Base-by-base conservation (phyloP, 768 basidiomycete genomes). In the Rhizopogon vulgaris region DNA sequence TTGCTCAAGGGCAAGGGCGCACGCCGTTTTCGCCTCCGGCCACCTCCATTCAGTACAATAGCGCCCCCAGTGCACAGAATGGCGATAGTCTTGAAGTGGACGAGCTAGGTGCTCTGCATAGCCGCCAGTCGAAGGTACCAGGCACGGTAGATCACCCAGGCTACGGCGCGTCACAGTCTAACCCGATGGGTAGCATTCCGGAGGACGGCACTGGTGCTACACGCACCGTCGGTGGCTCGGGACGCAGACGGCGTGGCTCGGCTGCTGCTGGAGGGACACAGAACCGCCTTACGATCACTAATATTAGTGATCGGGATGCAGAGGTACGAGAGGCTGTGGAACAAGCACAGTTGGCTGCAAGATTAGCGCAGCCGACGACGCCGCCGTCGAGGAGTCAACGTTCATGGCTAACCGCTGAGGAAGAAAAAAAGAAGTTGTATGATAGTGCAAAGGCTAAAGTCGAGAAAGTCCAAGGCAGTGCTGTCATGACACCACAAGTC, bases 311-410 rank as follows among this genome's bases (percentile, higher is more conserved):
- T 30, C 60, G 64, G 38, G 68, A 70, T 48, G 49, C 30, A 17
- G 38, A n/a, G 40, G 50, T 54, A 15, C 56, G 76, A 28, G 82
- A 60, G 73, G 78, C 54, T 75, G 78, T 56, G 71, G 79, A 49
- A 66, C 76, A 54, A 28, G 68, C 64, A 10, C 65, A 58, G 15
- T 52, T 58, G 2, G 54, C 41, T 65, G 63, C 65, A 22, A 58
- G 61, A 15, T 41, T 30, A 2, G 27, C 49, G 25, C 48, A 55
- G 6, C 58, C 67, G 52, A 38, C 64, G 51, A 58, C 66, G 40
- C 52, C 66, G 22, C 56, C 65, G 51, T 52, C 63, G 46, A 58
- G 73, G 56, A 38, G 56, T 61, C 36, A 63, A 49, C 30, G 34
- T 17, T 17, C 22, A 11, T 67, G 63, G 63, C 54, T 55, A 3